A percentile compares a stretch with the other conserved stretches of the same genome.
Evolutionary conservation across 1,139 yeast genomes (phyloP).

Genomic region (Kurtzmaniella natalensis): DNA sequence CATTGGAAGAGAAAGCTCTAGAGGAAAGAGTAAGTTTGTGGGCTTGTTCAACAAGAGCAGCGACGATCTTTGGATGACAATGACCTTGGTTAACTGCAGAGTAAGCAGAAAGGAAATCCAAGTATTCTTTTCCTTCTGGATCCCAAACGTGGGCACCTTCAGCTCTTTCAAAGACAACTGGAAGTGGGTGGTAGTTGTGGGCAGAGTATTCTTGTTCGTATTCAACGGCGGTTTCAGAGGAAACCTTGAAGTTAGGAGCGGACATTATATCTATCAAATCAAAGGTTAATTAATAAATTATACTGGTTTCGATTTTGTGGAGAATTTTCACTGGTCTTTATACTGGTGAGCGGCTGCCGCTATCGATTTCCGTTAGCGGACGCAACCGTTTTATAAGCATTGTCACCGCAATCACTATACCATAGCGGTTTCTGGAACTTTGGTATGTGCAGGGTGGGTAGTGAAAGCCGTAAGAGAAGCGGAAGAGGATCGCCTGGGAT

Average conservation of each 20-base stretch:
- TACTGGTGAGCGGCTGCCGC: not conserved
- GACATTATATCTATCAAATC: constrained; percentile 14
- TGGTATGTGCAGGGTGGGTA: constrained; percentile 9
- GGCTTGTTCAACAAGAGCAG: constrained; percentile 86
- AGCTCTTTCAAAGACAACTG: constrained; percentile 87
- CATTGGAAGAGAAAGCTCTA: constrained; percentile 89
- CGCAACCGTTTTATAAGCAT: not conserved
- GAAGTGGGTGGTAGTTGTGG: constrained; percentile 94
- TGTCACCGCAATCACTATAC: constrained; percentile 1
- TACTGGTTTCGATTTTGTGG: not conserved
- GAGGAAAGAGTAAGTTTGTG: constrained; percentile 78
- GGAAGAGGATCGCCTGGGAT: constrained; percentile 1
- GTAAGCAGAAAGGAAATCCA: constrained; percentile 88
- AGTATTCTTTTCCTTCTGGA: constrained; percentile 86
- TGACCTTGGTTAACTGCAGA: constrained; percentile 99
- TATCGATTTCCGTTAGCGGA: constrained; percentile 1
- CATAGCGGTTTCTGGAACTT: constrained; percentile 10
- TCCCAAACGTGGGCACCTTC: constrained; percentile 96
- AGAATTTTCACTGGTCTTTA: too few species aligned
- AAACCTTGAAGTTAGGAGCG: constrained; percentile 35
- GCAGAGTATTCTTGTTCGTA: constrained; percentile 85
- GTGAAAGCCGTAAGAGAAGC: constrained; percentile 3
- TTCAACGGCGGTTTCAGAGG: constrained; percentile 62
- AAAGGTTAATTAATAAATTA: too few species aligned
- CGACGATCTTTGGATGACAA: constrained; percentile 89